Conservation (phyloP, 163 green algal species). For the Dunaliella salina region DNA sequence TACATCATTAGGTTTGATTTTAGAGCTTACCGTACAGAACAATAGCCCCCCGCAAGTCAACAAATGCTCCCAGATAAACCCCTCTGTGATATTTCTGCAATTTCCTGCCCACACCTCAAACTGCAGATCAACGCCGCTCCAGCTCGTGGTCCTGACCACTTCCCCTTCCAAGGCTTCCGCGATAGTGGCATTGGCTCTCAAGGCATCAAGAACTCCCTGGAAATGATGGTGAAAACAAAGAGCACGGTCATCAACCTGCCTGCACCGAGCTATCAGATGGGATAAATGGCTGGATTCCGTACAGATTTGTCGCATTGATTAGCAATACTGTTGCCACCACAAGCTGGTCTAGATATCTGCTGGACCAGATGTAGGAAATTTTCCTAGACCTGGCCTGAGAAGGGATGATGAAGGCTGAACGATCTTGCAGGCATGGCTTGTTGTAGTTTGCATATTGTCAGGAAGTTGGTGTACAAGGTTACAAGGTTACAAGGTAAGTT, state of each 20-base stretch:
- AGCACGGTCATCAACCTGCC: slow-evolving; percentile 90
- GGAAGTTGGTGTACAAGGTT: too few species aligned
- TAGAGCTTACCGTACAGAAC: not conserved
- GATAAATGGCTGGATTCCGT: not conserved
- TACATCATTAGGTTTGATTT: too few species aligned
- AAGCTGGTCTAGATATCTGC: too few species aligned
- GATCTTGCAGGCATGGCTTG: too few species aligned
- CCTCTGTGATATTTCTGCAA: not conserved
- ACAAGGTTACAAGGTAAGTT: too few species aligned
- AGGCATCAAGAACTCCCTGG: slow-evolving; percentile 83
- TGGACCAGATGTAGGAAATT: too few species aligned
- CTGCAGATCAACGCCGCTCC: slow-evolving; percentile 82
- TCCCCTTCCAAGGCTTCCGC: slow-evolving; percentile 91
- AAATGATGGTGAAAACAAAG: slow-evolving; percentile 93
- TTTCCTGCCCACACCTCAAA: too few species aligned
- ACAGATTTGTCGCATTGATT: too few species aligned
- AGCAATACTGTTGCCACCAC: too few species aligned
- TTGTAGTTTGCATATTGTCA: too few species aligned
- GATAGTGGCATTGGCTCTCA: slow-evolving; percentile 88
- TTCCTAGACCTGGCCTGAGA: too few species aligned
- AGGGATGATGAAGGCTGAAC: too few species aligned
- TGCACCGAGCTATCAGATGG: slow-evolving; percentile 74
- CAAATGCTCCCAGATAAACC: not conserved
- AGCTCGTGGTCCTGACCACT: slow-evolving; percentile 81
- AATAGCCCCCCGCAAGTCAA: not conserved